These are phyloP conservation scores for Malassezia obtusa DNA, from an alignment of 1,284 basidiomycete genomes.

Conservation along the genomic window DNA sequence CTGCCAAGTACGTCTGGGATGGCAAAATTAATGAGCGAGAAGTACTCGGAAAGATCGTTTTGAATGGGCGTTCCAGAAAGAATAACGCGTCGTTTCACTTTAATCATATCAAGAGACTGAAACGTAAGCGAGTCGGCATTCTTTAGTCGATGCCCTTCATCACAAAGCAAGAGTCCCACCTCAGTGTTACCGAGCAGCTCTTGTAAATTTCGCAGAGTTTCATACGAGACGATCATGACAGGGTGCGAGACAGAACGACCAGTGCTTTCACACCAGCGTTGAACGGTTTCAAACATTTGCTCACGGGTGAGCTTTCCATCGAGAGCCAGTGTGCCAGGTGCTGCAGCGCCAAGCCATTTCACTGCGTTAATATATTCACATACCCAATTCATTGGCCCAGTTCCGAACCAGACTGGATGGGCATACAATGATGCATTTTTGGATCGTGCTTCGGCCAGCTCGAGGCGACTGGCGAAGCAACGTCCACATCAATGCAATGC, in stretches of 20 bases:
- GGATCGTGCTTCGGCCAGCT: constrained; percentile 73
- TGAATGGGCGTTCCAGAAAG: constrained; percentile 92
- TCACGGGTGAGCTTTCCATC: constrained; percentile 45
- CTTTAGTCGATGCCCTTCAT: constrained; percentile 94
- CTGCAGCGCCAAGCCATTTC: constrained; percentile 42
- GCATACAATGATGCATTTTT: constrained; percentile 96
- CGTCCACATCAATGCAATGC: constrained; percentile 92
- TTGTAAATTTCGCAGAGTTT: constrained; percentile 61
- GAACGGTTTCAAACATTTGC: constrained; percentile 39
- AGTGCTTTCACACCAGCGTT: constrained; percentile 38
- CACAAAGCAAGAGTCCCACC: constrained; percentile 84
- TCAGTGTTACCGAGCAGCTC: constrained; percentile 49
- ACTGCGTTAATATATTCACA: constrained; percentile 34
- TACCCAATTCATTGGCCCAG: constrained; percentile 93
- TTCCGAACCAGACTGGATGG: constrained; percentile 94
- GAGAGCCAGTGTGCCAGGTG: constrained; percentile 39
- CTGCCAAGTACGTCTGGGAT: constrained; percentile 91
- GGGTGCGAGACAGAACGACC: constrained; percentile 41
- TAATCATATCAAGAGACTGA: constrained; percentile 69
- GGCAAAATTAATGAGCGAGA: constrained; percentile 91
- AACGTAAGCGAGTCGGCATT: constrained; percentile 71
- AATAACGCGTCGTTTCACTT: constrained; percentile 88
- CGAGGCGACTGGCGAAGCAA: constrained; percentile 91
- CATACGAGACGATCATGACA: constrained; percentile 98
- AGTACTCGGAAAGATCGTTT: constrained; percentile 90